These are phyloP conservation scores for Helotiales sp. DNA, from an alignment of 2,329 filamentous ascomycete genomes.

Conservation along the genomic window DNA sequence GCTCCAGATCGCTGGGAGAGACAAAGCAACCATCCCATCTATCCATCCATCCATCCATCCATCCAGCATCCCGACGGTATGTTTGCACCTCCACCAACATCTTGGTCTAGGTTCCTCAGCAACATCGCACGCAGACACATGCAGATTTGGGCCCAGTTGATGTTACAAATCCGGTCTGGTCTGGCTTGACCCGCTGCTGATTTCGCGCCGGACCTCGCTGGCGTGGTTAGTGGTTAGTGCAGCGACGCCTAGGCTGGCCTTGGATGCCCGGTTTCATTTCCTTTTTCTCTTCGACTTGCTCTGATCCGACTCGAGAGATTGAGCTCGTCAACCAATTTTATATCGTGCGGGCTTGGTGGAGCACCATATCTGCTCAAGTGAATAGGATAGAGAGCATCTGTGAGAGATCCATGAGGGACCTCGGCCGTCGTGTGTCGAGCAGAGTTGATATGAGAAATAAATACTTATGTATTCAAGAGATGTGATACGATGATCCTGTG, in stretches of 20 bases:
- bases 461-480: neutral
- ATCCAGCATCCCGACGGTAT: neutral
- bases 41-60: too few species aligned
- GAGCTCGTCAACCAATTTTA: neutral
- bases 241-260: constrained; percentile 4
- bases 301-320: neutral
- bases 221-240: constrained; percentile 2
- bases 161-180: constrained; percentile 1
- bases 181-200: neutral
- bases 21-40: too few species aligned
- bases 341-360: neutral
- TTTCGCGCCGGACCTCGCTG: neutral
- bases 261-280: constrained; percentile 19
- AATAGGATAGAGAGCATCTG: neutral
- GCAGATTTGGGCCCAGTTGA: neutral
- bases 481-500: neutral
- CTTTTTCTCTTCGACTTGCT: constrained; percentile 6
- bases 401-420: neutral
- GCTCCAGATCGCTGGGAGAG: neutral
- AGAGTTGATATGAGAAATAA: constrained; percentile 1
- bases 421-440: neutral
- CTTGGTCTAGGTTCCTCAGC: neutral
- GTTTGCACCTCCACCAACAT: neutral
- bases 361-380: neutral
- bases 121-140: neutral